Base-by-base conservation (phyloP, 148 eudicot genomes). In the Amaranthus cruentus region DNA sequence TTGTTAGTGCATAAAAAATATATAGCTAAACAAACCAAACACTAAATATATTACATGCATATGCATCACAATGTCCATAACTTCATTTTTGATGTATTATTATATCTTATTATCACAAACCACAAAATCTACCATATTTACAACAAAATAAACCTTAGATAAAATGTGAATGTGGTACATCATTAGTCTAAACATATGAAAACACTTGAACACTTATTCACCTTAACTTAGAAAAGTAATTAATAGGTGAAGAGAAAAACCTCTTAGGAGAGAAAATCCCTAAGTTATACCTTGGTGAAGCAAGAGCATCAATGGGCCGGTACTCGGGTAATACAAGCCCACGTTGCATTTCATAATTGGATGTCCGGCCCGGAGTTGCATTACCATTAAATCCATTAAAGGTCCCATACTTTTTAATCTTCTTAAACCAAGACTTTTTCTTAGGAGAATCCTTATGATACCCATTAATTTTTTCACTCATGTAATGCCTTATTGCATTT, bases 181-280 rank as follows among this genome's bases (percentile, higher is more conserved):
- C 38, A 28, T 28, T 28, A 28, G 38, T 11, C 59, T 18, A 55
- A 55, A 58, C 9, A 6, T 9, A 58, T 58, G 38, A 58, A n/a
- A 58, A 9, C 61, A 3, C 21, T 58, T 6, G 3, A n/a, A 15
- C 18, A 6, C 38, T 28, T 62, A 12, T 38, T 78, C 51, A 75
- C 4, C 79, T 55, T 14, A 80, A 54, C 64, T 42, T 75, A 14
- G 82, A 71, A 73, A 80, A 75, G 50, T 80, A 80, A 50, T 71
- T 79, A 6, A 75, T 75, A 38, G 82, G 82, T 6, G 79, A 77
- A 48, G 92, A 87, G 79, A 91, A 84, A n/a, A 91, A 56, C 15
- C 93, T 83, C 11, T 62, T 55, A 0, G 93, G 96, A 0, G 96
- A 91, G 61, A 91, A 85, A 77, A 87, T 84, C 42, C 83, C 88